These are phyloP conservation scores for Poteriospumella lacustris DNA, from an alignment of 108 stramenopile genomes.

Conservation along the genomic window DNA sequence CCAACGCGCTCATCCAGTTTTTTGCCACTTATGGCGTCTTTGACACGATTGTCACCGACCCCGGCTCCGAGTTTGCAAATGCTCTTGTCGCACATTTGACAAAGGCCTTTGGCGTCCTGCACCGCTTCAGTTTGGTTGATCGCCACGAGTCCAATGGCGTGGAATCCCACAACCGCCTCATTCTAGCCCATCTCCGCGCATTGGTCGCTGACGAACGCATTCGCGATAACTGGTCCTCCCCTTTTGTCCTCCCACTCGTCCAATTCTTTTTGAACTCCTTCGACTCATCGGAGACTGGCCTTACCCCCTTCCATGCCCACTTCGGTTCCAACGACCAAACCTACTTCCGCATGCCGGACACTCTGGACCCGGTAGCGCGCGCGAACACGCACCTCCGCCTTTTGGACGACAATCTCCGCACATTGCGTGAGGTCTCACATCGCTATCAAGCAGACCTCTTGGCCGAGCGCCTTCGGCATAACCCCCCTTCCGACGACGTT, in stretches of 20 bases:
- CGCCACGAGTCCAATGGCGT: conserved; percentile 14
- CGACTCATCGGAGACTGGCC: not conserved
- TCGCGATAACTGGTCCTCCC: not conserved
- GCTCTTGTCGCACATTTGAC: not conserved
- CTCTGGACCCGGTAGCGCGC: too few species aligned
- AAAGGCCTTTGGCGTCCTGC: not conserved
- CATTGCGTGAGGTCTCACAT: not conserved
- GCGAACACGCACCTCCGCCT: not conserved
- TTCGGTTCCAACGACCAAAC: not conserved
- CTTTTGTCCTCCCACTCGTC: not conserved
- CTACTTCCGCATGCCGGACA: not conserved
- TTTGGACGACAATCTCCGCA: not conserved
- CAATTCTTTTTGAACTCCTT: not conserved
- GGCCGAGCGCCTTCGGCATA: not conserved
- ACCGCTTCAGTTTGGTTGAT: conserved; percentile 4
- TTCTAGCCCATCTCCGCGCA: not conserved
- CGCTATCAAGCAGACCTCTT: not conserved
- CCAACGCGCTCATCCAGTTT: not conserved
- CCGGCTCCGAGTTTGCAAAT: not conserved
- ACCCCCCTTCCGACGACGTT: too few species aligned
- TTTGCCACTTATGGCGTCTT: not conserved
- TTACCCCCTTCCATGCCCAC: conserved; percentile 10
- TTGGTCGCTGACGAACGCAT: not conserved
- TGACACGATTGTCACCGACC: not conserved
- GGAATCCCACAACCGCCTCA: not conserved